Evolutionary conservation across 2,329 filamentous ascomycete genomes (phyloP).

Genomic region (Aspergillus intermedius): DNA sequence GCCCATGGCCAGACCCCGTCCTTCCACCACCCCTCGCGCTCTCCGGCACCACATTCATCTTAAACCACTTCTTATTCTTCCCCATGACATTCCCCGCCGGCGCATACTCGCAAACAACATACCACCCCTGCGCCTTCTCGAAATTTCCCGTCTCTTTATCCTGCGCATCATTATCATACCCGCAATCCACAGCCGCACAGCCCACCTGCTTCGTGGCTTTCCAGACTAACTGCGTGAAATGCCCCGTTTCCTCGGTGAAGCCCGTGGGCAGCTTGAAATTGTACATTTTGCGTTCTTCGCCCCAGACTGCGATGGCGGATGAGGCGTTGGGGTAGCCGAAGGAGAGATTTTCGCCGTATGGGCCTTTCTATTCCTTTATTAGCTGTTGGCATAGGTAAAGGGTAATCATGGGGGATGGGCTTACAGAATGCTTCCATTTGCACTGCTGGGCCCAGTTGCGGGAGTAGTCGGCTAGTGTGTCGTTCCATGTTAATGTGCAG

Average conservation of each 20-base stretch:
- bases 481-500: slow-evolving; percentile 56
- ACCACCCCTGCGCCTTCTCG: slow-evolving; percentile 48
- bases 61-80: slow-evolving; percentile 21
- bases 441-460: slow-evolving; percentile 43
- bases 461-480: slow-evolving; percentile 54
- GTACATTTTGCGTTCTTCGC: slow-evolving; percentile 53
- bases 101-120: slow-evolving; percentile 64
- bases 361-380: slow-evolving; percentile 42
- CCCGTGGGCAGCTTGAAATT: slow-evolving; percentile 50
- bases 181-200: slow-evolving; percentile 45
- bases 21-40: background rate
- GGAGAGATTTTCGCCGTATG: slow-evolving; percentile 69
- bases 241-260: slow-evolving; percentile 57
- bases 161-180: slow-evolving; percentile 22
- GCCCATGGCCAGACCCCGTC: background rate
- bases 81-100: slow-evolving; percentile 57
- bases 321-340: slow-evolving; percentile 57
- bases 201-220: slow-evolving; percentile 55
- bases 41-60: slow-evolving; percentile 22
- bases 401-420: background rate
- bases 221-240: slow-evolving; percentile 72
- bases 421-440: slow-evolving; percentile 36
- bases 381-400: background rate
- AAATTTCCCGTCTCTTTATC: slow-evolving; percentile 4
- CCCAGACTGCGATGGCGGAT: slow-evolving; percentile 60